A percentile compares a stretch with the other conserved stretches of the same genome.
Evolutionary conservation across 345 rosid species (phyloP).

Genomic region (Lenwebbia sp.): DNA sequence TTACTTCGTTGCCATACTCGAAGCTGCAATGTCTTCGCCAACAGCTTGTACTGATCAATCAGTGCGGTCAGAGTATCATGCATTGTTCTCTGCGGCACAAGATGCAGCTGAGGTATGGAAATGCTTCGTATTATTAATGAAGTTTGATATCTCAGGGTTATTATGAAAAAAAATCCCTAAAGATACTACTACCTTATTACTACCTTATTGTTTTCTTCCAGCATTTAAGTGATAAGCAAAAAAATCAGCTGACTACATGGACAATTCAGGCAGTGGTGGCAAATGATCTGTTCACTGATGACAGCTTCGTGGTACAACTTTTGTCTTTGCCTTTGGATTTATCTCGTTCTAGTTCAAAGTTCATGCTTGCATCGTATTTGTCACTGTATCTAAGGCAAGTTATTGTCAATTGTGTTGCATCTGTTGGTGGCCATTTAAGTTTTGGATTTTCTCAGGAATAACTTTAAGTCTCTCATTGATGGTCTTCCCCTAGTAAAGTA

Average conservation of each 20-base stretch:
- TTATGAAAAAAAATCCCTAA: background rate
- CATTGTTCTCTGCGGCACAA: constrained; percentile 76
- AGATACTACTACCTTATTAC: constrained; percentile 1
- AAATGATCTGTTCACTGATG: constrained; percentile 88
- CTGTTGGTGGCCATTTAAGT: background rate
- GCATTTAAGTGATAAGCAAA: constrained; percentile 69
- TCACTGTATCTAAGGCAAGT: background rate
- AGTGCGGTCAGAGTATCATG: constrained; percentile 61
- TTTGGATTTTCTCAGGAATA: background rate
- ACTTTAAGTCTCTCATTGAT: background rate
- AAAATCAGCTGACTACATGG: constrained; percentile 59
- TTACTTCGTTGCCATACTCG: constrained; percentile 66
- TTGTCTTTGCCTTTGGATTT: background rate
- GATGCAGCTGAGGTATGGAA: constrained; percentile 63
- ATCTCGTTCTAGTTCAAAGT: background rate
- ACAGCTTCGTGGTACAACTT: constrained; percentile 80
- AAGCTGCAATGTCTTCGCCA: constrained; percentile 71
- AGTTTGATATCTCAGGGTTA: background rate
- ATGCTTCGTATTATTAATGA: background rate
- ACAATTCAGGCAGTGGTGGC: constrained; percentile 71
- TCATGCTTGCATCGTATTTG: background rate
- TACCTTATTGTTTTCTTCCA: constrained; percentile 12
- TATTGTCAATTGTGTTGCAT: background rate
- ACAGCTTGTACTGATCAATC: constrained; percentile 73
- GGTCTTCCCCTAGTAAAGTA: background rate